Evolutionary conservation across 2,329 filamentous ascomycete genomes (phyloP).

Genomic region (Phaeosphaeriaceae sp.): DNA sequence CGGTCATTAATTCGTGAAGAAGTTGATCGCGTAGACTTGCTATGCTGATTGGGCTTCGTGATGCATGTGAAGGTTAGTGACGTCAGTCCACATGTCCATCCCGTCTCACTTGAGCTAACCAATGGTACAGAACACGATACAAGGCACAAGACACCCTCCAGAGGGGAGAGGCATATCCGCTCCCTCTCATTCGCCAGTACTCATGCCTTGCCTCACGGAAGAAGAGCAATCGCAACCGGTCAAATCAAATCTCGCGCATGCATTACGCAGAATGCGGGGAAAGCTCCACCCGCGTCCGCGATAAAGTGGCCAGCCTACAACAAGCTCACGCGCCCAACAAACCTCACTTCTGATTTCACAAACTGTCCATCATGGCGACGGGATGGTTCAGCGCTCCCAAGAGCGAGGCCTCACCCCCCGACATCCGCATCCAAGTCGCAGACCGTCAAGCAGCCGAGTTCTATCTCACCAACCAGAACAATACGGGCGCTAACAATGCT

Average conservation of each 20-base stretch:
- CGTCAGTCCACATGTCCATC: background rate
- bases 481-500: background rate
- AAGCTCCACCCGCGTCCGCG: slow-evolving; percentile 17
- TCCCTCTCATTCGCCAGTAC: background rate
- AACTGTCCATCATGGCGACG: slow-evolving; percentile 28
- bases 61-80: background rate
- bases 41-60: background rate
- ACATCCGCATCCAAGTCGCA: slow-evolving; percentile 39
- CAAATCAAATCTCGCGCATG: slow-evolving; percentile 1
- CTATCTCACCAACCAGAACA: slow-evolving; percentile 32
- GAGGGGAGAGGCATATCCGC: background rate
- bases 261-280: slow-evolving; percentile 29
- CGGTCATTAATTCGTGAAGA: background rate
- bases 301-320: slow-evolving; percentile 11
- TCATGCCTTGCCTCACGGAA: background rate
- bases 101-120: background rate
- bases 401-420: slow-evolving; percentile 29
- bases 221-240: background rate
- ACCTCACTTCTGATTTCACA: slow-evolving; percentile 5
- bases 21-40: background rate
- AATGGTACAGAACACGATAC: background rate
- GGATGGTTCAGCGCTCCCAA: slow-evolving; percentile 37
- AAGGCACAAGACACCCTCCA: slow-evolving; percentile 1
- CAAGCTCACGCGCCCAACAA: background rate
- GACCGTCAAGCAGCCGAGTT: slow-evolving; percentile 43